These are phyloP conservation scores for Alternaria infectoria DNA, from an alignment of 2,329 filamentous ascomycete genomes.

Conservation along the genomic window DNA sequence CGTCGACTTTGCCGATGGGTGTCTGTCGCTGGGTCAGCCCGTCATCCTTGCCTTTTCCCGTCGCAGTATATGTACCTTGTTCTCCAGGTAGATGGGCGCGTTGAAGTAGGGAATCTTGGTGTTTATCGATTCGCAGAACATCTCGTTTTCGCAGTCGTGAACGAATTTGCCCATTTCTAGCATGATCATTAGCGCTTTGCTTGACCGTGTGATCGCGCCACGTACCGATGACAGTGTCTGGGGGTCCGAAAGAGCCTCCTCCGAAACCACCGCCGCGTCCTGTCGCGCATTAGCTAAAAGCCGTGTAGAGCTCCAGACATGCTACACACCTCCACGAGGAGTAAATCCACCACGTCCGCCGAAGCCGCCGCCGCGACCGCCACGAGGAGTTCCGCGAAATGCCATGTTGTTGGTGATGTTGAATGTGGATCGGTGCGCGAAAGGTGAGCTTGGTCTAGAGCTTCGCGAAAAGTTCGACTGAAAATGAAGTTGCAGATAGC, in stretches of 20 bases:
- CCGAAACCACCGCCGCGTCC: constrained; percentile 44
- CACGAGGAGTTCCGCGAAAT: constrained; percentile 59
- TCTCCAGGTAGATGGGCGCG: constrained; percentile 97
- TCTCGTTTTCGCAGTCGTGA: constrained; percentile 95
- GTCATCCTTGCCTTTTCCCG: background rate
- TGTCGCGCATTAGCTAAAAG: constrained; percentile 41
- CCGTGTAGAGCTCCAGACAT: constrained; percentile 22
- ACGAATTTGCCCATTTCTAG: constrained; percentile 93
- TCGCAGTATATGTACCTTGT: constrained; percentile 70
- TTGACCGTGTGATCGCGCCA: background rate
- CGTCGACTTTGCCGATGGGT: constrained; percentile 93
- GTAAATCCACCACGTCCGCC: constrained; percentile 60
- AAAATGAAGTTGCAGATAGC: constrained; percentile 32
- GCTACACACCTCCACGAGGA: constrained; percentile 56
- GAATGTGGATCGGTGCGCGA: constrained; percentile 36
- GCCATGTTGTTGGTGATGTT: constrained; percentile 60
- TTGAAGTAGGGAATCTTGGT: constrained; percentile 98
- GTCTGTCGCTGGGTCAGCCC: constrained; percentile 60
- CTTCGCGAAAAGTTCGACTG: constrained; percentile 35
- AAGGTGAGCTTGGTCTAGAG: constrained; percentile 33
- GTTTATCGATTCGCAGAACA: constrained; percentile 96
- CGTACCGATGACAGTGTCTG: constrained; percentile 52
- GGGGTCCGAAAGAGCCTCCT: constrained; percentile 51
- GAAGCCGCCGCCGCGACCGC: constrained; percentile 53
- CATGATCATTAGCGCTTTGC: constrained; percentile 21